These are phyloP conservation scores for Chlorociboria aeruginascens DNA, from an alignment of 495 filamentous ascomycete genomes.

Conservation along the genomic window DNA sequence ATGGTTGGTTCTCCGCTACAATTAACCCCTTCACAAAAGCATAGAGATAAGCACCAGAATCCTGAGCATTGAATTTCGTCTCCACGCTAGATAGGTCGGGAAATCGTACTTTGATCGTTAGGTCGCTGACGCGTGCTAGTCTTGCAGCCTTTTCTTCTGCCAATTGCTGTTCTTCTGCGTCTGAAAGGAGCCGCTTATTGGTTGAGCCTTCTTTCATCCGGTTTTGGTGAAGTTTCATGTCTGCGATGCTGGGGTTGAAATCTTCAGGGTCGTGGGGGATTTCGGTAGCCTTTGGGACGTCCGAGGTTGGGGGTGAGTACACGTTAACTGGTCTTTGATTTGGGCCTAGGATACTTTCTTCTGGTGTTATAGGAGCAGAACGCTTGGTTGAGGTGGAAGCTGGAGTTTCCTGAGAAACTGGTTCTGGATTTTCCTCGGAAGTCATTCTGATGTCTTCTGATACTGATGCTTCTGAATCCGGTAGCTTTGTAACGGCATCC, in stretches of 20 bases:
- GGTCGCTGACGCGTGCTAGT: slow-evolving; percentile 49
- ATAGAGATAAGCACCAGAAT: slow-evolving; percentile 57
- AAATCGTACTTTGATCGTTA: slow-evolving; percentile 73
- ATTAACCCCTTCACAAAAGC: slow-evolving; percentile 46
- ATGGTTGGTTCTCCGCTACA: slow-evolving; percentile 30
- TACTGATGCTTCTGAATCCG: too few species aligned
- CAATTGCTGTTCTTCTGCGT: slow-evolving; percentile 49
- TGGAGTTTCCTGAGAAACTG: background rate
- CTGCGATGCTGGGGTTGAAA: slow-evolving; percentile 73
- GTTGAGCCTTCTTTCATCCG: slow-evolving; percentile 49
- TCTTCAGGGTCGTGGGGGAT: slow-evolving; percentile 54
- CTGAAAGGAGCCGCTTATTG: slow-evolving; percentile 58
- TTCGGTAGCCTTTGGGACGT: slow-evolving; percentile 64
- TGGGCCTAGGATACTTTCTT: slow-evolving; percentile 16
- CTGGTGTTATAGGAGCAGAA: background rate
- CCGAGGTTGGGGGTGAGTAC: slow-evolving; percentile 58
- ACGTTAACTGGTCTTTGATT: slow-evolving; percentile 49
- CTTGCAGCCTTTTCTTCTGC: slow-evolving; percentile 45
- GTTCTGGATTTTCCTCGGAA: slow-evolving; percentile 1
- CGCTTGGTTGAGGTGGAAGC: background rate
- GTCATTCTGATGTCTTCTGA: background rate
- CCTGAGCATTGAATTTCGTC: slow-evolving; percentile 45
- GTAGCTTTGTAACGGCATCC: slow-evolving; percentile 4
- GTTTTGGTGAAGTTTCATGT: slow-evolving; percentile 71
- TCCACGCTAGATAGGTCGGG: slow-evolving; percentile 69